Percentiles rank a stretch among this genome's conserved stretches.
phyloP scores from a whole-genome alignment of 768 basidiomycete species.

The Boletus subcaerulescens region DNA sequence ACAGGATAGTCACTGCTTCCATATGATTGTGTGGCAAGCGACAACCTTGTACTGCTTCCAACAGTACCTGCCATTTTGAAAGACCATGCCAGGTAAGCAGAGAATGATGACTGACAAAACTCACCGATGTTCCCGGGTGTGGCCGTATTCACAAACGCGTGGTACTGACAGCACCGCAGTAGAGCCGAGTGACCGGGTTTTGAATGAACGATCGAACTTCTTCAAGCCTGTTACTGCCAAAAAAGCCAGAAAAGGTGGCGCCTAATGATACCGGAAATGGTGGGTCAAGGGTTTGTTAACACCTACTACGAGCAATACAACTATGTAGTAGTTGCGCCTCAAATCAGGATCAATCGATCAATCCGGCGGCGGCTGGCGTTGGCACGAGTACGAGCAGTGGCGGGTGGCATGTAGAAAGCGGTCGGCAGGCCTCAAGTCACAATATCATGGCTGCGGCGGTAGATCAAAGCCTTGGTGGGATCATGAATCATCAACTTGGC shows the following conservation, averaged over 20 bases:
- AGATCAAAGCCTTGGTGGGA: no score
- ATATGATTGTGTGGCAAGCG: background rate
- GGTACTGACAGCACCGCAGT: background rate
- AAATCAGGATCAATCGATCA: background rate
- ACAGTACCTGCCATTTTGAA: background rate
- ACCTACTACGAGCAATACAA: background rate
- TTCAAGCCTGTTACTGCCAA: background rate
- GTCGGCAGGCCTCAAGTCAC: background rate
- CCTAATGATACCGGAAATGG: no score
- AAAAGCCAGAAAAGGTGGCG: background rate
- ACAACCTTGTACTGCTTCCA: background rate
- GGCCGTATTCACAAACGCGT: background rate
- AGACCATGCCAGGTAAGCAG: background rate
- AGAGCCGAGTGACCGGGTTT: background rate
- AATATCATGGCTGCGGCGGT: no score
- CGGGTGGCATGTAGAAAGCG: background rate
- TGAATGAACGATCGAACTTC: background rate
- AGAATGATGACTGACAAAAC: conserved; percentile 3
- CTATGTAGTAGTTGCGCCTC: no score
- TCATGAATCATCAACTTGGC: no score
- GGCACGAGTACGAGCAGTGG: background rate
- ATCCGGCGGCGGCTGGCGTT: background rate
- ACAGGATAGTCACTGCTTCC: conserved; percentile 4
- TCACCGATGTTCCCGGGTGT: background rate
- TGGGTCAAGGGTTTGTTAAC: no score